Conservation (phyloP, 495 filamentous ascomycete genomes). For the Podospora sp. region DNA sequence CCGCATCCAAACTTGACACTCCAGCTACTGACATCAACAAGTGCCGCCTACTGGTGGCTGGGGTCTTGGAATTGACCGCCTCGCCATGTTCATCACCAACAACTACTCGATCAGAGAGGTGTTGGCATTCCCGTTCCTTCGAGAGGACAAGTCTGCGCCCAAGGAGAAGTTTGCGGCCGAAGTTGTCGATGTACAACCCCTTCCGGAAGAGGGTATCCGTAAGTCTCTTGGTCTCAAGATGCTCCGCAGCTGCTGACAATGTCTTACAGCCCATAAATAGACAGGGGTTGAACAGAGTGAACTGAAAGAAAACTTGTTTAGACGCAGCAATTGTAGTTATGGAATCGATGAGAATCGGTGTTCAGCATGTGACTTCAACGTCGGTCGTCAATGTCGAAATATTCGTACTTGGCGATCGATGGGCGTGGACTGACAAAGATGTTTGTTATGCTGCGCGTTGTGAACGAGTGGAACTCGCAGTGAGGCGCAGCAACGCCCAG, state of each 20-base stretch:
- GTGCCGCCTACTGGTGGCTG: constrained; percentile 93
- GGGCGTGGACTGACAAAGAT: neutral
- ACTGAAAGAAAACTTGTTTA: neutral
- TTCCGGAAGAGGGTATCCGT: constrained; percentile 70
- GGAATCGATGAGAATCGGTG: neutral
- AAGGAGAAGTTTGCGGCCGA: constrained; percentile 65
- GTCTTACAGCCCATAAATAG: constrained; percentile 35
- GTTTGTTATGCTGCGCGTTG: neutral
- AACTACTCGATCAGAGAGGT: constrained; percentile 96
- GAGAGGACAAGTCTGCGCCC: constrained; percentile 44
- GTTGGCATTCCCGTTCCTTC: constrained; percentile 77
- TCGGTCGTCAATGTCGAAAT: neutral
- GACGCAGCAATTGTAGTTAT: neutral
- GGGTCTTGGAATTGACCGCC: constrained; percentile 95
- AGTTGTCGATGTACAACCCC: constrained; percentile 63
- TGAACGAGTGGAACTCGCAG: neutral
- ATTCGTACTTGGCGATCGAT: neutral
- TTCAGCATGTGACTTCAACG: neutral
- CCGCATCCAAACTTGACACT: too few species aligned
- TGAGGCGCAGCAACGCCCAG: neutral
- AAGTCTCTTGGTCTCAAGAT: constrained; percentile 38
- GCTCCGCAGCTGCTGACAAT: neutral
- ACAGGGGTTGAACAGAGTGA: neutral
- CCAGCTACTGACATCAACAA: constrained; percentile 50
- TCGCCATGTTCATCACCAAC: constrained; percentile 97